Percentiles rank a stretch among this genome's conserved stretches.
Conservation (phyloP, 2,329 filamentous ascomycete species). For the Aspergillus proliferans region DNA sequence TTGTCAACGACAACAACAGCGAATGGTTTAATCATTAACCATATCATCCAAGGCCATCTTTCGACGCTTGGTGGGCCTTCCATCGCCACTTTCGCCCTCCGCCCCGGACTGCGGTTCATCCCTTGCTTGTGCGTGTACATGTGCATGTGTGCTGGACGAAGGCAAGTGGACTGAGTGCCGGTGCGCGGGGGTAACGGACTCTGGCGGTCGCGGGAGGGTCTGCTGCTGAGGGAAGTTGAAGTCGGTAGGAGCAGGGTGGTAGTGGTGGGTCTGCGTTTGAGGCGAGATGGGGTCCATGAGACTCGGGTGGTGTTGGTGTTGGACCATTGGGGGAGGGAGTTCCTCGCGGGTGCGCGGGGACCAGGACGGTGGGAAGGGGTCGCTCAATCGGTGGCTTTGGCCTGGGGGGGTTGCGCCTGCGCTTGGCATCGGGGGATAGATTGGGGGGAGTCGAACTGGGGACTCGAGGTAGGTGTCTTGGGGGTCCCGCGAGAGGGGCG, state of each 20-base stretch:
- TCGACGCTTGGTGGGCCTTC: constrained; percentile 29
- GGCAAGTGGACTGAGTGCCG: constrained; percentile 13
- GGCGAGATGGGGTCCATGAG: constrained; percentile 23
- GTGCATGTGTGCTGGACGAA: background rate
- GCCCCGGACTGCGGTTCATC: constrained; percentile 10
- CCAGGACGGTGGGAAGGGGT: constrained; percentile 27
- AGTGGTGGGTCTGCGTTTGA: constrained; percentile 18
- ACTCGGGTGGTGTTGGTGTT: constrained; percentile 12
- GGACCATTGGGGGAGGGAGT: constrained; percentile 14
- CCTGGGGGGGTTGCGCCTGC: constrained; percentile 10
- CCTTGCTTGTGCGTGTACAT: constrained; percentile 1
- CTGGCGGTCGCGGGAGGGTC: constrained; percentile 16
- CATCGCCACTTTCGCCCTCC: constrained; percentile 16
- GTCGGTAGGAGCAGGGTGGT: constrained; percentile 6
- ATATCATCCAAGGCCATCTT: constrained; percentile 38
- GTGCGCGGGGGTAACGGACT: constrained; percentile 13
- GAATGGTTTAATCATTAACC: constrained; percentile 28
- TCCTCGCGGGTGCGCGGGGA: constrained; percentile 19
- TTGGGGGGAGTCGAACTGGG: constrained; percentile 32
- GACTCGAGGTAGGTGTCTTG: constrained; percentile 27
- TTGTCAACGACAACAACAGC: no score
- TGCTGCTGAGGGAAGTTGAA: constrained; percentile 17
- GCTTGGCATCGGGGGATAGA: constrained; percentile 27
- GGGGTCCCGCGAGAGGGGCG: constrained; percentile 17
- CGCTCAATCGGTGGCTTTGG: constrained; percentile 25